Evolutionary conservation across 768 basidiomycete genomes (phyloP), one percentile per base, ranked within the genome.

Genomic region (Galerina marginata): DNA sequence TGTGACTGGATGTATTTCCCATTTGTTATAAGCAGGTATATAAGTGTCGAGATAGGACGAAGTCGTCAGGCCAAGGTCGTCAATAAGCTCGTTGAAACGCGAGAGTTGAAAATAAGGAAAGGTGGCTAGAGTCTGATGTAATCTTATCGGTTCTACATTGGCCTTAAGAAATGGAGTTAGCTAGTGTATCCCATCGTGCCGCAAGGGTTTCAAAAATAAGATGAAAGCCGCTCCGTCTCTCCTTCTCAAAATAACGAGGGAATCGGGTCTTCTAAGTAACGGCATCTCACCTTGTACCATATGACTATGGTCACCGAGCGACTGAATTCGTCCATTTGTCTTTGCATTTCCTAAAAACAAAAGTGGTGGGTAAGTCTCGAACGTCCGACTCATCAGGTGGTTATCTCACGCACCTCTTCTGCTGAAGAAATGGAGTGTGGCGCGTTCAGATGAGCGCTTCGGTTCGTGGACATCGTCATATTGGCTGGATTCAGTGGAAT

Each of bases 81-180:
- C 69, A 3, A 86, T 77, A 58, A 91, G 75, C 7, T 81, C 73
- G 7, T 78, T 71, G 62, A 88, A 79, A 25, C 80, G 77, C 4
- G 83, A 79, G 7, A 91, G 77, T 49, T 84, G 84, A 70, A 90
- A 87, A 42, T 84, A 81, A 0, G 89, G 89, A 62, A 90, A 91
- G 0, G 86, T 86, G 0, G 84, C 76, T 47, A 89, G 78, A 63
- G 79, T 79, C 61, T 84, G 82, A 16, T 81, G 83, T 25, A 89
- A 74, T 2, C 87, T 79, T 40, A 89, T 79, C 1, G 87, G 87
- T 53, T 86, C 82, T 40, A 73, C 75, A 54, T 79, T 77, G 14
- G 81, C 76, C 86, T 86, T 69, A 54, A 54, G 11, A 51, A 47
- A 59, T n/a, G 58, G 58, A 46, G 58, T 59, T 59, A 59, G 58